Percentiles rank a stretch among this genome's conserved stretches.
Evolutionary conservation across 2,329 filamentous ascomycete species (phyloP).

Genomic region (Curvularia lunata): DNA sequence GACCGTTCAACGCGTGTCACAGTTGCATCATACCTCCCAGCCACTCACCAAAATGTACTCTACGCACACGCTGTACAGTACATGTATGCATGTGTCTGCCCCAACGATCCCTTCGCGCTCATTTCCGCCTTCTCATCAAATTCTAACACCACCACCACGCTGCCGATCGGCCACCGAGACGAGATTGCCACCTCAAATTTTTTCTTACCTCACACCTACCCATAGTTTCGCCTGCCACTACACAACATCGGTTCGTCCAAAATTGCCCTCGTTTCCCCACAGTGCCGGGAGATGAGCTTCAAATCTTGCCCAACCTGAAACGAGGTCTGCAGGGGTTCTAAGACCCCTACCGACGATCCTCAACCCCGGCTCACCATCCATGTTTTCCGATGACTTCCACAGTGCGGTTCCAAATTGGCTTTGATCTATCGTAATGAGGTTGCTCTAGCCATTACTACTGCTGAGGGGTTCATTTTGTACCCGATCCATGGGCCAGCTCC

Average conservation of each 20-base stretch:
- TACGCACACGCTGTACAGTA: no score
- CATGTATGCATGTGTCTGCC: no score
- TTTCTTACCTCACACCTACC: neutral
- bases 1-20: neutral
- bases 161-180: constrained; percentile 1
- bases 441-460: neutral
- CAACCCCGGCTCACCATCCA: neutral
- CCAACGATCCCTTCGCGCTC: no score
- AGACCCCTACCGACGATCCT: constrained; percentile 3
- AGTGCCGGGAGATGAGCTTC: constrained; percentile 2
- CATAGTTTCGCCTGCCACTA: neutral
- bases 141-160: neutral
- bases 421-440: neutral
- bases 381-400: neutral
- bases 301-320: constrained; percentile 9
- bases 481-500: no score
- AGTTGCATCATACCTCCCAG: neutral
- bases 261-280: constrained; percentile 3
- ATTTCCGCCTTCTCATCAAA: no score
- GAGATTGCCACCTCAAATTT: neutral
- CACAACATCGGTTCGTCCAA: neutral
- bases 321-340: neutral
- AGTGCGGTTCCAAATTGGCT: neutral
- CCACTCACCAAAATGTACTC: no score
- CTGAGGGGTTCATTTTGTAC: neutral